phyloP scores from a whole-genome alignment of 2,329 filamentous ascomycete species.

The Zalaria sp. region DNA sequence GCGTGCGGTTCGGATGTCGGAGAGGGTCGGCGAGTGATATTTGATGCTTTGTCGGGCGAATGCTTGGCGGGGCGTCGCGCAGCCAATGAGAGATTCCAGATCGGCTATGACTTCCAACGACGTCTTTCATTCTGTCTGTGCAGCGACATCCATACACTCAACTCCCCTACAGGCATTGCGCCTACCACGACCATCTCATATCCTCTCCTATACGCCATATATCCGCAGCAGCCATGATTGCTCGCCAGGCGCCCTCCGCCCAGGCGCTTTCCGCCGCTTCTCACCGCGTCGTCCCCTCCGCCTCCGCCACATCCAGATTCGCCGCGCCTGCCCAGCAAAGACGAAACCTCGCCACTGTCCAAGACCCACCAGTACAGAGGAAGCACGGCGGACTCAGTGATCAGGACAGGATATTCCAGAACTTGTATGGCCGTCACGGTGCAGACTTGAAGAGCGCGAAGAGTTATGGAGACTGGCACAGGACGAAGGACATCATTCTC shows the following conservation, averaged over 20 bases:
- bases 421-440: constrained; percentile 87
- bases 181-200: not conserved
- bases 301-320: constrained; percentile 28
- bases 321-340: constrained; percentile 30
- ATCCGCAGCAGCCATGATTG: constrained; percentile 18
- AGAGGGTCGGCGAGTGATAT: no score
- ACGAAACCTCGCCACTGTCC: constrained; percentile 53
- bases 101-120: no score
- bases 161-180: no score
- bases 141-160: no score
- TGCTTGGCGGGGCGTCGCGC: no score
- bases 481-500: constrained; percentile 93
- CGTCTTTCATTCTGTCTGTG: no score
- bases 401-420: constrained; percentile 98
- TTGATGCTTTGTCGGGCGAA: no score
- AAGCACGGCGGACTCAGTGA: constrained; percentile 80
- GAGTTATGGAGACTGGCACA: constrained; percentile 99
- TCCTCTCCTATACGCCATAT: not conserved
- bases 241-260: constrained; percentile 23
- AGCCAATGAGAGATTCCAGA: no score
- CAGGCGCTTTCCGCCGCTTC: constrained; percentile 25
- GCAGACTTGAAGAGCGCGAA: constrained; percentile 84
- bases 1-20: no score
- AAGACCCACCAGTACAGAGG: constrained; percentile 39
- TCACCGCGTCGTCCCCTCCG: constrained; percentile 26